phyloP scores from a whole-genome alignment of 164 flowering plant genomes.

The Liquidambar formosana region DNA sequence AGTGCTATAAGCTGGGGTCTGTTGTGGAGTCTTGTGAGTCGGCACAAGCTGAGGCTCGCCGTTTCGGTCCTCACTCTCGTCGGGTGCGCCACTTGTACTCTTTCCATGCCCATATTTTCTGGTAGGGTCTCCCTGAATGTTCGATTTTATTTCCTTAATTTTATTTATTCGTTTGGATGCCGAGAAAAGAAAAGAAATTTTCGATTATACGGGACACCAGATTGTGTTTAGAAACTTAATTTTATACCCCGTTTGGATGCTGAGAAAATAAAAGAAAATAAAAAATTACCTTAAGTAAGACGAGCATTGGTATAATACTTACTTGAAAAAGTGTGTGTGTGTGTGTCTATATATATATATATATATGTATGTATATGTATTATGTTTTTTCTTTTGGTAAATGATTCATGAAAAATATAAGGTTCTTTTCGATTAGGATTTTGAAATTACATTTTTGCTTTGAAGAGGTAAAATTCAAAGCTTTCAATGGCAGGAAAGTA shows the following conservation, averaged over 20 bases:
- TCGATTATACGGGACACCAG: neutral
- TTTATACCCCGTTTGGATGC: slow-evolving; percentile 5
- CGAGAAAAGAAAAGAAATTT: neutral
- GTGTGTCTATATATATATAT: too few species aligned
- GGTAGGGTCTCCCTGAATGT: slow-evolving; percentile 34
- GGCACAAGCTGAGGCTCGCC: slow-evolving; percentile 63
- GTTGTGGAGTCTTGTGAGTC: slow-evolving; percentile 48
- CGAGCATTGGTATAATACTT: too few species aligned
- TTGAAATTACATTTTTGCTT: too few species aligned
- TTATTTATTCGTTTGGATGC: slow-evolving; percentile 5
- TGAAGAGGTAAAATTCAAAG: too few species aligned
- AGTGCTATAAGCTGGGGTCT: slow-evolving; percentile 58
- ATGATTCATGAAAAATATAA: too few species aligned
- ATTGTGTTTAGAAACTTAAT: too few species aligned
- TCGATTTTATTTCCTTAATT: neutral
- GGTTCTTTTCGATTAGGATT: too few species aligned
- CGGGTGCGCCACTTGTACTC: slow-evolving; percentile 75
- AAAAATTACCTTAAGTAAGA: too few species aligned
- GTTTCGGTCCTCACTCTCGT: slow-evolving; percentile 49
- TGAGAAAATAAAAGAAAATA: neutral
- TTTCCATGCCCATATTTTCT: slow-evolving; percentile 82
- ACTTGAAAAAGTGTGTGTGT: too few species aligned
- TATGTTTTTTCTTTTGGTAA: too few species aligned
- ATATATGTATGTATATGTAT: too few species aligned
- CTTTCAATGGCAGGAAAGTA: too few species aligned